Evolutionary conservation across 257 asterid genomes (phyloP), one percentile per base, ranked within the genome.

Genomic region (Ocimum tenuiflorum): DNA sequence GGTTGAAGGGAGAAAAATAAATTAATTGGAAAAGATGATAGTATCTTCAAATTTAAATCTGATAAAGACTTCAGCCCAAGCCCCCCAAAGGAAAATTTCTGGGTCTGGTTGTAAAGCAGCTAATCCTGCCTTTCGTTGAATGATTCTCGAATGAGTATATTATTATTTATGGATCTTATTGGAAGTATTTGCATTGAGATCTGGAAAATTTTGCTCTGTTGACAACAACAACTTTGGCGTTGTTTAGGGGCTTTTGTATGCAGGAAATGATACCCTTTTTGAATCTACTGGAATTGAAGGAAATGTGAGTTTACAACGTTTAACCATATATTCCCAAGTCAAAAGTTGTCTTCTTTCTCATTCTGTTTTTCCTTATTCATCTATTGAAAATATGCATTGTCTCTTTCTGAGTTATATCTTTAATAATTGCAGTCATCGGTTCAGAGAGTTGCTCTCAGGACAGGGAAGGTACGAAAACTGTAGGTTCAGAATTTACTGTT

Each of bases 271-370:
- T 67, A 73, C 88, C 3, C 77, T 94, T 50, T 86, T 82, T 38
- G 97, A 94, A 76, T 90, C 99, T 9, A 94, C 97, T 35, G 99
- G 97, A 58, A 88, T 90, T 55, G 2, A 86, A 18, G 94, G 95
- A 46, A 91, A 14, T n/a, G 99, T 94, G 78, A 88, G 95, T 82
- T 75, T 73, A 58, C 59, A 29, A 49, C 20, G 12, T 50, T 27
- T 33, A 14, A 20, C 20, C 35, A 42, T 73, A 22, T 68, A 19
- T 35, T 15, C 14, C 49, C 49, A 38, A 47, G 36, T 55, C 57
- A 27, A 5, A n/a, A n/a, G n/a, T 50, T 62, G 10, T 29, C 18
- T 27, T 27, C 31, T n/a, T n/a, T 4, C 24, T 23, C 2, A 22
- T 29, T 24, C 52, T 48, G 54, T 27, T 60, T 59, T 23, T 63